Evolutionary conservation across 805 yeast species (phyloP), one percentile per base, ranked within the genome.

Genomic region (Wickerhamiella vanderwaltii): DNA sequence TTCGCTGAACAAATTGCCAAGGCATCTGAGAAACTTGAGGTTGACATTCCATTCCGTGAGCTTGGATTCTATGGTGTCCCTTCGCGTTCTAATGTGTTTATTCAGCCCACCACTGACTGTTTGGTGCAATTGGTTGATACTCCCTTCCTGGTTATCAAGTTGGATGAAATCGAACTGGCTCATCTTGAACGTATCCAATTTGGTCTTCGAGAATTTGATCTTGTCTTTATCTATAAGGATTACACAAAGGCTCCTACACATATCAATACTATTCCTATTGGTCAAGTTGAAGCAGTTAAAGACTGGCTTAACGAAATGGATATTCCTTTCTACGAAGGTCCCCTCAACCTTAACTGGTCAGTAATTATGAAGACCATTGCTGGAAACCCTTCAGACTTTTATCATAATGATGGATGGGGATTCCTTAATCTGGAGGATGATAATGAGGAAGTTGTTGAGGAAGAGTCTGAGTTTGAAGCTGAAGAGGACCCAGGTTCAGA

Each of bases 251-350:
- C 96, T 1, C 95, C 85, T 9, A 83, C 83, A 16, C 96, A 88
- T 60, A 76, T 91, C 49, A 88, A 88, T 60, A 86, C 97, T 3
- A 85, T 91, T 46, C 96, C 97, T 28, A 84, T 86, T 74, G 93
- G 82, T 54, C 71, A 81, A 41, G 65, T 91, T 43, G 98, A 91
- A 58, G 88, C 82, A 57, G 82, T 91, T 47, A 91, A 88, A 61
- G 85, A 84, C 39, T 91, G 98, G 98, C 68, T 91, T 46, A 84
- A 94, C n/a, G 94, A 91, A 59, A 94, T 91, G 56, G 98, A 91
- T 60, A 81, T 91, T 48, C 95, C 98, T 29, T 78, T 72, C 65
- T 81, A 87, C 57, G 95, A 86, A 55, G 95, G 96, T 41, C 87
- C 94, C 34, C 80, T 91, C 64, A 88, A 88, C 65, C 76, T 91